Conservation (phyloP, 1,139 yeast genomes). For the Pichia norvegensis region DNA sequence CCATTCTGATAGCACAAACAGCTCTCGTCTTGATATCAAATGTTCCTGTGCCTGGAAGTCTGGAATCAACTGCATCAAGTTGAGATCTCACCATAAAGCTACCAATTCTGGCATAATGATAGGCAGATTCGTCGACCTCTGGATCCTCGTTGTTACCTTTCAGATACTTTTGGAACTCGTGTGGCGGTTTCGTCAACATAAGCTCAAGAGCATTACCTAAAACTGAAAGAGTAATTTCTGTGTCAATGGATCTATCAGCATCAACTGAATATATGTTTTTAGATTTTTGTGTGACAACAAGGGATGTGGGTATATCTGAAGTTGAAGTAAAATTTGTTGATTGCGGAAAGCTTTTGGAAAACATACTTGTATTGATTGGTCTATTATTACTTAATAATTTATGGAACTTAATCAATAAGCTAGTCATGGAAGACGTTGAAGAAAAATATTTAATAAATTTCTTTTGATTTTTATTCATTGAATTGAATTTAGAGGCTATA, state of each 20-base stretch:
- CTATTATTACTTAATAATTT: constrained; percentile 55
- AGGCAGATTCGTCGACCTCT: constrained; percentile 27
- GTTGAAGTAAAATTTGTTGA: constrained; percentile 30
- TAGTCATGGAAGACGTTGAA: constrained; percentile 86
- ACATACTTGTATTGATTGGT: constrained; percentile 36
- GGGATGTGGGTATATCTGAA: constrained; percentile 33
- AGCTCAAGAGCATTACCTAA: constrained; percentile 77
- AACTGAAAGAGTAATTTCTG: constrained; percentile 63
- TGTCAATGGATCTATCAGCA: constrained; percentile 60
- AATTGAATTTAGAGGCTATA: constrained; percentile 36
- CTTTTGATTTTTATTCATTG: constrained; percentile 13
- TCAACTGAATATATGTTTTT: constrained; percentile 51
- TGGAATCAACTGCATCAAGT: constrained; percentile 69
- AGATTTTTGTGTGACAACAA: constrained; percentile 34
- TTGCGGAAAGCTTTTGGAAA: constrained; percentile 39
- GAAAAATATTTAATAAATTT: constrained; percentile 43
- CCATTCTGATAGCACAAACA: constrained; percentile 76
- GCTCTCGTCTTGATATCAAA: constrained; percentile 93
- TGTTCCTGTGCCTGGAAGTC: constrained; percentile 84
- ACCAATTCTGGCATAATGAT: constrained; percentile 68
- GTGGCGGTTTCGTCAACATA: constrained; percentile 53
- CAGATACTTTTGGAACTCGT: constrained; percentile 18
- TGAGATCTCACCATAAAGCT: constrained; percentile 81
- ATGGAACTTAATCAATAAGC: constrained; percentile 67
- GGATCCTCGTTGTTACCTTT: constrained; percentile 12